phyloP scores from a whole-genome alignment of 768 basidiomycete species.

The Erythrobasidium yunnanense region DNA sequence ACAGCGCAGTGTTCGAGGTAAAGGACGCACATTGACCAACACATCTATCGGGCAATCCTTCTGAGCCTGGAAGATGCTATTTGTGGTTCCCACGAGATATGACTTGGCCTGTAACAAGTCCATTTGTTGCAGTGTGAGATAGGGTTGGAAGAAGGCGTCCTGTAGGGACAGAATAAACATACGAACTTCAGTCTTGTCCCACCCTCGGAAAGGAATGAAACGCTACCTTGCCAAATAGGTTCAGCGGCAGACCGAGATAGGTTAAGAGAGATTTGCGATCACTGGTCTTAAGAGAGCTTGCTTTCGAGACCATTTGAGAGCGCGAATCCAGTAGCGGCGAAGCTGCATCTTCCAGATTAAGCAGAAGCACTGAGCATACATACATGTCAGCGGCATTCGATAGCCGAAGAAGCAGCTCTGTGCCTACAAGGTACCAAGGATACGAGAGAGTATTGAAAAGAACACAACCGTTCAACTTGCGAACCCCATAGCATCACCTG shows the following conservation, averaged over 20 bases:
- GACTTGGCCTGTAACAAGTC: slow-evolving; percentile 70
- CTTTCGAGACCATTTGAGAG: slow-evolving; percentile 55
- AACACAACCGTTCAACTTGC: slow-evolving; percentile 89
- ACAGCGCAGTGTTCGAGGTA: neutral
- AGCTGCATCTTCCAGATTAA: slow-evolving; percentile 81
- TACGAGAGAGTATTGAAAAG: slow-evolving; percentile 93
- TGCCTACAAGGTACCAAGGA: slow-evolving; percentile 73
- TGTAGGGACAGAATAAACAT: slow-evolving; percentile 40
- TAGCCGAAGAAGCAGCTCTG: neutral
- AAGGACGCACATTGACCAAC: slow-evolving; percentile 61
- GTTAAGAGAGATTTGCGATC: slow-evolving; percentile 82
- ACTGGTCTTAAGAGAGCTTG: slow-evolving; percentile 72
- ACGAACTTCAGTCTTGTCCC: too few species aligned
- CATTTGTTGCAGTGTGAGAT: slow-evolving; percentile 86
- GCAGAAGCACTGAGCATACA: slow-evolving; percentile 77
- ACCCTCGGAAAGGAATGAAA: neutral
- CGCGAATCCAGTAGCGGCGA: slow-evolving; percentile 62
- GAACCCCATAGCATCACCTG: slow-evolving; percentile 87
- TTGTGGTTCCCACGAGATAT: slow-evolving; percentile 78
- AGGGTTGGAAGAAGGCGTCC: slow-evolving; percentile 96
- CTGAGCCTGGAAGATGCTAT: slow-evolving; percentile 86
- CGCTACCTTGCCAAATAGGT: slow-evolving; percentile 75
- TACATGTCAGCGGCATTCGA: neutral
- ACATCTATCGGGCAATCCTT: slow-evolving; percentile 67
- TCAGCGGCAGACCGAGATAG: slow-evolving; percentile 84